phyloP scores from a whole-genome alignment of 345 rosid species.

The Angophora floribunda region DNA sequence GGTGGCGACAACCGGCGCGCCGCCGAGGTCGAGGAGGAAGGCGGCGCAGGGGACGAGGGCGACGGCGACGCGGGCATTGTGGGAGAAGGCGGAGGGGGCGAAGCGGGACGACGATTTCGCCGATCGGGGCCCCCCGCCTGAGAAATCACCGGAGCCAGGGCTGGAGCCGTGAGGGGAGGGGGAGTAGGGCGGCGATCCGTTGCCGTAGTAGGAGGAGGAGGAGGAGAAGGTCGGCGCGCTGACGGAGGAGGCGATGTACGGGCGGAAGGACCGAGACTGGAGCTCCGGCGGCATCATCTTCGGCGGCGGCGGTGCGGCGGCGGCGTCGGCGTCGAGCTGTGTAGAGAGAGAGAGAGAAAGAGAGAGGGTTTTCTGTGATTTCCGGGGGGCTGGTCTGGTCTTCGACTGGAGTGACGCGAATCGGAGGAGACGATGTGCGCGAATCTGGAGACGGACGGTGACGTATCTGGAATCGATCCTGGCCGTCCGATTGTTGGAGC shows the following conservation, averaged over 20 bases:
- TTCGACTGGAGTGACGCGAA: not conserved
- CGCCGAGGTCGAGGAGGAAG: slow-evolving; percentile 97
- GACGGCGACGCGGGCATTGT: slow-evolving; percentile 69
- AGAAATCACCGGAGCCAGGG: slow-evolving; percentile 21
- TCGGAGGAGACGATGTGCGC: not conserved
- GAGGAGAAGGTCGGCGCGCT: slow-evolving; percentile 35
- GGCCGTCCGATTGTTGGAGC: slow-evolving; percentile 3
- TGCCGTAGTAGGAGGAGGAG: not conserved
- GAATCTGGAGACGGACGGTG: not conserved
- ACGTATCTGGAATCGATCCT: slow-evolving; percentile 5
- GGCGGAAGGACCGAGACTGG: slow-evolving; percentile 79
- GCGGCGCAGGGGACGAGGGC: slow-evolving; percentile 80
- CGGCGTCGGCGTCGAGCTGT: not conserved
- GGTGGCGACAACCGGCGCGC: slow-evolving; percentile 64
- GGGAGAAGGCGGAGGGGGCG: slow-evolving; percentile 70
- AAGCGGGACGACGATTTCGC: slow-evolving; percentile 38
- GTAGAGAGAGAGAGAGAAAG: not conserved
- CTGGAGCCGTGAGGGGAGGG: slow-evolving; percentile 23
- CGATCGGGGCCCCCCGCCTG: slow-evolving; percentile 3
- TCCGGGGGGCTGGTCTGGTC: not conserved
- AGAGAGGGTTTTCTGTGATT: not conserved
- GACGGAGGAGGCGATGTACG: slow-evolving; percentile 46
- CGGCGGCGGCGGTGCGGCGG: slow-evolving; percentile 18
- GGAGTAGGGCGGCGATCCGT: slow-evolving; percentile 23
- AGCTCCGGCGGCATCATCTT: slow-evolving; percentile 93